These are phyloP conservation scores for Epichloe uncinata DNA, from an alignment of 2,329 filamentous ascomycete genomes.

Conservation along the genomic window DNA sequence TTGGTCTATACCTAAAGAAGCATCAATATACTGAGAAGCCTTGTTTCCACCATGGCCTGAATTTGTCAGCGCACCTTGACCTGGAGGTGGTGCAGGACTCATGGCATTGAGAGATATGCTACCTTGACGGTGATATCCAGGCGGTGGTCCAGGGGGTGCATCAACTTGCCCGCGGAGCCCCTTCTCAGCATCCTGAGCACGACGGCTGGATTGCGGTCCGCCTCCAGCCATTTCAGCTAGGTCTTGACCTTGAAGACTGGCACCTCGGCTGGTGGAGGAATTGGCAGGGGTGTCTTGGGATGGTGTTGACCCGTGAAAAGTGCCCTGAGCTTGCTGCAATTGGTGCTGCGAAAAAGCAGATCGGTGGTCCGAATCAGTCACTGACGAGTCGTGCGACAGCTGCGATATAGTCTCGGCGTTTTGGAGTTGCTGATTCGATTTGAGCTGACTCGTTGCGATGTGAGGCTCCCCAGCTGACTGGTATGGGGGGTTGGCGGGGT, in stretches of 20 bases:
- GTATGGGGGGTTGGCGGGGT: slow-evolving; percentile 12
- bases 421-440: slow-evolving; percentile 19
- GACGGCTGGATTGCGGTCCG: slow-evolving; percentile 29
- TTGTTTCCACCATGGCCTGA: slow-evolving; percentile 28
- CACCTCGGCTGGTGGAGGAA: neutral
- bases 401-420: slow-evolving; percentile 50
- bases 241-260: slow-evolving; percentile 13
- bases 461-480: slow-evolving; percentile 25
- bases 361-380: slow-evolving; percentile 33
- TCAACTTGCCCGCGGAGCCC: slow-evolving; percentile 29
- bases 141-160: slow-evolving; percentile 33
- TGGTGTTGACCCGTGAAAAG: slow-evolving; percentile 24
- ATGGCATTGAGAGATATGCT: slow-evolving; percentile 30
- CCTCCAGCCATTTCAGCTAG: slow-evolving; percentile 32
- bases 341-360: slow-evolving; percentile 30
- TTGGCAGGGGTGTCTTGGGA: slow-evolving; percentile 16
- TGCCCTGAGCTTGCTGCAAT: slow-evolving; percentile 29
- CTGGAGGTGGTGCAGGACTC: slow-evolving; percentile 27
- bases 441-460: slow-evolving; percentile 22
- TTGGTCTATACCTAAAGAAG: slow-evolving; percentile 25
- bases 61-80: slow-evolving; percentile 15
- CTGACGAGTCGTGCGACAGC: slow-evolving; percentile 46
- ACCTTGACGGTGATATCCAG: slow-evolving; percentile 40
- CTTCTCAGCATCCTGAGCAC: slow-evolving; percentile 37
- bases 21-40: slow-evolving; percentile 30